Evolutionary conservation across 2,329 filamentous ascomycete species (phyloP).

Genomic region (Aspergillus texensis): DNA sequence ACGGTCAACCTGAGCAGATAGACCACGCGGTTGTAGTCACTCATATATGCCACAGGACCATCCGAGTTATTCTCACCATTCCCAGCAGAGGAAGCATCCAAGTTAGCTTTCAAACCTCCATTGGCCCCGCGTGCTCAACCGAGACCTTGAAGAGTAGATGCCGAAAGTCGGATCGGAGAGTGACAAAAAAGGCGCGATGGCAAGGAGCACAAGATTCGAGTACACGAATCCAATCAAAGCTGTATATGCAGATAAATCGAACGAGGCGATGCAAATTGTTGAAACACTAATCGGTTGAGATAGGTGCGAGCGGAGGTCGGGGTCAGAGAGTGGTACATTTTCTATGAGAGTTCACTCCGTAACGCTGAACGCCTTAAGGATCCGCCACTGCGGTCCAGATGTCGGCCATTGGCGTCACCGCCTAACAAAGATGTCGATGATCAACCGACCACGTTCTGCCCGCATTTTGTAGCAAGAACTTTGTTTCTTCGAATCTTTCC

Average conservation of each 20-base stretch:
- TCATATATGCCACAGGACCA: conserved; percentile 17
- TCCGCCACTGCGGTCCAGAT: conserved; percentile 15
- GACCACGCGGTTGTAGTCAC: conserved; percentile 18
- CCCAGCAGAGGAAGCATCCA: background rate
- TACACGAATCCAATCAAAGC: background rate
- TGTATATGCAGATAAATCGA: background rate
- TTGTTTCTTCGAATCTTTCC: background rate
- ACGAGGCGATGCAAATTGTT: background rate
- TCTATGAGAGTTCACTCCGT: background rate
- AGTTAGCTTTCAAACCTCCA: conserved; percentile 10
- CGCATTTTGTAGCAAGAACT: background rate
- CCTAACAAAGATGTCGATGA: conserved; percentile 2
- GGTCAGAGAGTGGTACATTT: conserved; percentile 2
- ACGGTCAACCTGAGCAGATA: conserved; percentile 16
- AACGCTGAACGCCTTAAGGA: background rate
- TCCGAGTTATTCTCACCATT: conserved; percentile 16
- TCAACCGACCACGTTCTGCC: background rate
- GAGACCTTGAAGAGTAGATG: conserved; percentile 2
- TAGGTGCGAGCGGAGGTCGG: conserved; percentile 3
- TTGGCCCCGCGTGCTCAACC: conserved; percentile 6
- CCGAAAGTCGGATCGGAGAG: conserved; percentile 8
- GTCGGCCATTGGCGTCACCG: conserved; percentile 11
- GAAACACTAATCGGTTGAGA: background rate
- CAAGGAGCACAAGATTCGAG: background rate
- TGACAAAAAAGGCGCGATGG: background rate